phyloP scores from a whole-genome alignment of 2,329 filamentous ascomycete species.

The Colletotrichum spinosum region DNA sequence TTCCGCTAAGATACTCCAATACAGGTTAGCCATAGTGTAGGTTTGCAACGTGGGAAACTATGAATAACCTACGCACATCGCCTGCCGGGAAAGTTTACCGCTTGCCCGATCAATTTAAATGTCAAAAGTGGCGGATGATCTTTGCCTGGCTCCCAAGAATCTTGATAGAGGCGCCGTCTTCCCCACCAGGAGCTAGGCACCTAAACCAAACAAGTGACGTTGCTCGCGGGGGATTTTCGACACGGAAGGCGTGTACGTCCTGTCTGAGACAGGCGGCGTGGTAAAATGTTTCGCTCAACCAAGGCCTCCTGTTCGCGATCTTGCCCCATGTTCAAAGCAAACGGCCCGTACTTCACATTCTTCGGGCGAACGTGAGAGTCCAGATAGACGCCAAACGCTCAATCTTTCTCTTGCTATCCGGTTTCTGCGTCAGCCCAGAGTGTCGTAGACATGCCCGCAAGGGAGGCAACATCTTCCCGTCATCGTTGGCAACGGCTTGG shows the following conservation, averaged over 20 bases:
- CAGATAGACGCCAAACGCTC: no score
- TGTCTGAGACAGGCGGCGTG: slow-evolving; percentile 10
- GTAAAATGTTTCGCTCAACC: background rate
- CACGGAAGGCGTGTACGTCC: slow-evolving; percentile 2
- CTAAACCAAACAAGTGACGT: background rate
- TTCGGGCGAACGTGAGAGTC: no score
- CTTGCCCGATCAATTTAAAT: background rate
- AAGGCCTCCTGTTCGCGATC: background rate
- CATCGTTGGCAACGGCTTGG: no score
- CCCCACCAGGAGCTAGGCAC: background rate
- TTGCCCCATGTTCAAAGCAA: background rate
- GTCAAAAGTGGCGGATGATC: background rate
- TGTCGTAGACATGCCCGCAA: no score
- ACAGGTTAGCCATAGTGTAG: background rate
- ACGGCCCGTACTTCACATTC: no score
- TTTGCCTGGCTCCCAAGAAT: slow-evolving; percentile 1
- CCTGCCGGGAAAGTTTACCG: background rate
- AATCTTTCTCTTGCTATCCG: no score
- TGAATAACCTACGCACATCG: slow-evolving; percentile 15
- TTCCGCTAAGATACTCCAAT: background rate
- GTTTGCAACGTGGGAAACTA: slow-evolving; percentile 7
- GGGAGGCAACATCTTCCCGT: no score
- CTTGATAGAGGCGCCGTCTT: background rate
- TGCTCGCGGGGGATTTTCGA: slow-evolving; percentile 5
- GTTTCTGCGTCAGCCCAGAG: no score